Percentiles rank a stretch among this genome's conserved stretches.
Conservation (phyloP, 305 asterid genomes). For the Fraxinus floribunda region DNA sequence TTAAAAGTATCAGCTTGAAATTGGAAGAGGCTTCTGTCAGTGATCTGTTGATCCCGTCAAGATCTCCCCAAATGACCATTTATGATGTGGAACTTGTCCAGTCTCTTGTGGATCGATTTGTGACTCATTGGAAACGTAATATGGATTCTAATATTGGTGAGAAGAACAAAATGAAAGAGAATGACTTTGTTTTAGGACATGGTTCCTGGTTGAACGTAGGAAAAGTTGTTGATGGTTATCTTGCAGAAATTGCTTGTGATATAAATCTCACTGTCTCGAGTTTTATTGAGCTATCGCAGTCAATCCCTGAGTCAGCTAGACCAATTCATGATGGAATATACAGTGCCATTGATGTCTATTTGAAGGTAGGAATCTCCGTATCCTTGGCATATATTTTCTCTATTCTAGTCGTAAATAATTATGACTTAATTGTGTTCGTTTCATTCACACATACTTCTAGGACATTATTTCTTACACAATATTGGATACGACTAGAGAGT, state of each 20-base stretch:
- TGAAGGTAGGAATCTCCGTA: conserved; percentile 47
- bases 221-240: conserved; percentile 63
- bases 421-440: background rate
- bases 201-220: conserved; percentile 71
- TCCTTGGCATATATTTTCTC: background rate
- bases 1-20: conserved; percentile 47
- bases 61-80: conserved; percentile 56
- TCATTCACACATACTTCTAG: background rate
- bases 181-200: conserved; percentile 62
- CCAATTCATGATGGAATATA: conserved; percentile 76
- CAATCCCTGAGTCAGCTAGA: conserved; percentile 72
- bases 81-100: conserved; percentile 74
- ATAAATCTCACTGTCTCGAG: conserved; percentile 45
- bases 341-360: conserved; percentile 63
- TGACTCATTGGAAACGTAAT: conserved; percentile 38
- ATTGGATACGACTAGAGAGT: background rate
- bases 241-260: conserved; percentile 60
- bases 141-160: conserved; percentile 30
- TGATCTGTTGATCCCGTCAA: conserved; percentile 75
- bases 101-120: conserved; percentile 50
- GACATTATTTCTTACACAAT: background rate
- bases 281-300: conserved; percentile 55
- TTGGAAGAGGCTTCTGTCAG: conserved; percentile 69
- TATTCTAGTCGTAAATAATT: background rate
- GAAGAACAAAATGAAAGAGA: conserved; percentile 29